These are phyloP conservation scores for Jimgerdemannia lactiflua DNA, from an alignment of 192 early-diverging fungal genomes.

Conservation along the genomic window DNA sequence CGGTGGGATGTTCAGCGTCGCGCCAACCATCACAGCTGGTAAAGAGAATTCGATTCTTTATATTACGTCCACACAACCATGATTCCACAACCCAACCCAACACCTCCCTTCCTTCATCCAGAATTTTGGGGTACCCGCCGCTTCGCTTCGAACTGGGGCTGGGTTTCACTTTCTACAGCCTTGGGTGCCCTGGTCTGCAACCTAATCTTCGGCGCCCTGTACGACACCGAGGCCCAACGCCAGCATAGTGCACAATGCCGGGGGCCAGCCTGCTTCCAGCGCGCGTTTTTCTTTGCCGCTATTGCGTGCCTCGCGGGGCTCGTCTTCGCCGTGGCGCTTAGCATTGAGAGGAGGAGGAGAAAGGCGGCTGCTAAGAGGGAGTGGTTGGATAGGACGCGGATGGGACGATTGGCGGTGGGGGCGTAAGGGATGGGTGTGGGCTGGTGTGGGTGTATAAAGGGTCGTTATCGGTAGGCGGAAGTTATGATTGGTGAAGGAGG, in stretches of 20 bases:
- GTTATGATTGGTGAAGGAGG: too few species aligned
- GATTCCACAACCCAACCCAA: too few species aligned
- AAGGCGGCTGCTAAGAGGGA: not conserved
- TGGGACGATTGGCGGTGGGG: too few species aligned
- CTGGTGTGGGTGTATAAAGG: too few species aligned
- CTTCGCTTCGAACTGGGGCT: conserved; percentile 42
- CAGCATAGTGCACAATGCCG: not conserved
- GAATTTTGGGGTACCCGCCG: not conserved
- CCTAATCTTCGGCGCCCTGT: conserved; percentile 56
- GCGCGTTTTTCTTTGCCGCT: not conserved
- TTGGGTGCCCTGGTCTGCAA: conserved; percentile 64
- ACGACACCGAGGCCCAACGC: conserved; percentile 29
- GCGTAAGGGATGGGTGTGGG: too few species aligned
- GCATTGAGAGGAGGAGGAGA: not conserved
- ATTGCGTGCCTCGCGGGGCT: not conserved
- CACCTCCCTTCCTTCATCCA: too few species aligned
- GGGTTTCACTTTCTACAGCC: conserved; percentile 54
- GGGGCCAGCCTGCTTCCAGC: not conserved
- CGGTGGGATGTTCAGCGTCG: conserved; percentile 33
- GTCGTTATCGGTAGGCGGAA: too few species aligned
- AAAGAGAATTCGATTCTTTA: too few species aligned
- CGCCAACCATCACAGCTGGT: not conserved
- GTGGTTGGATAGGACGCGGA: not conserved
- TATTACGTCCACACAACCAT: too few species aligned
- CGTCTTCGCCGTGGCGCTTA: not conserved